Evolutionary conservation across 202 grass and related monocot species (phyloP), one percentile per base, ranked within the genome.

Genomic region (Schoenoplectus triqueter): DNA sequence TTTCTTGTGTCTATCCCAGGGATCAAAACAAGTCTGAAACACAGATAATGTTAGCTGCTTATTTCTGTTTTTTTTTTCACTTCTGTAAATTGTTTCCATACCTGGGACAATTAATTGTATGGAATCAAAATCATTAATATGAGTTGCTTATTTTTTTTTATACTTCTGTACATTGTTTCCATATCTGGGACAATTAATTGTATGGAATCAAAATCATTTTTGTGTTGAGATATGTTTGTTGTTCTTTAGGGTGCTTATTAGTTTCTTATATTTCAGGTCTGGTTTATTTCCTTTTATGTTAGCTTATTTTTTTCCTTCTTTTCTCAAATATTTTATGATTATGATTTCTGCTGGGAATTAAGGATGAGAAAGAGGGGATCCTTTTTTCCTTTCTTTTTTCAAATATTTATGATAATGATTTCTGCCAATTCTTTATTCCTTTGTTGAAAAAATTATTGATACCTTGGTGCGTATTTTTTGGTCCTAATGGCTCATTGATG

Each of bases 41-140:
- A 50, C 47, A 74, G 47, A 74, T 10, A 50, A 22, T 6, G 8
- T 74, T 18, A 69, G 62, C 5, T 65, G 62, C 18, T 64, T 73
- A 50, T 21, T 3, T 21, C 40, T 70, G 49, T 18, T 62, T 18
- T 71, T 71, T 48, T 17, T 42, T 71, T 46, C 44, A 44, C 5
- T 15, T 7, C 40, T 69, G 66, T 69, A 45, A 19, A 44, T 45
- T 15, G 11, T 69, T 6, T 18, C 19, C 31, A 31, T 31, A 31
- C 39, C 70, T 45, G 31, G 40, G 10, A 5, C 4, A 4, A n/a
- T 31, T 31, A 31, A 31, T 44, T 11, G 6, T 69, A 44, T 45
- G 39, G 31, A 31, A 31, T 31, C 31, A 31, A 31, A 31, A 5
- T 45, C 31, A 17, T 22, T 69, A 88, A 88, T 41, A 85, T 50